Evolutionary conservation across 2,329 filamentous ascomycete genomes (phyloP).

Genomic region (Stagonosporopsis vannaccii): DNA sequence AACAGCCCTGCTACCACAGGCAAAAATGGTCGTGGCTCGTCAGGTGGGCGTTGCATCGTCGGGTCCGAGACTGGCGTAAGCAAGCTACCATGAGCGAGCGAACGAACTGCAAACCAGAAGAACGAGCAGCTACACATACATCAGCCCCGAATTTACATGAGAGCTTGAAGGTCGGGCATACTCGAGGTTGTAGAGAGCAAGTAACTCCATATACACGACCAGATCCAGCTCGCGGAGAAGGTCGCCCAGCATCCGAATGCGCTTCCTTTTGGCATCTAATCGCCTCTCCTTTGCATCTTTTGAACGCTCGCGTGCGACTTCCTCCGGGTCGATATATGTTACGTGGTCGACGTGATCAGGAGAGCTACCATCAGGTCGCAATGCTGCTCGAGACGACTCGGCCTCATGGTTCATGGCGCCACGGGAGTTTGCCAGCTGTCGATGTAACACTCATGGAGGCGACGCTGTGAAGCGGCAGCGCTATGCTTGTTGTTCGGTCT

Average conservation of each 20-base stretch:
- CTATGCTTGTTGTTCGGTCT: conserved; percentile 3
- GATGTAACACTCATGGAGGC: conserved; percentile 38
- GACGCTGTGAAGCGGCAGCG: conserved; percentile 17
- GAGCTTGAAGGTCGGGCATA: conserved; percentile 47
- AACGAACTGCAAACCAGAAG: conserved; percentile 63
- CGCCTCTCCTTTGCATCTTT: conserved; percentile 35
- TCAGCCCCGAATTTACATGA: conserved; percentile 12
- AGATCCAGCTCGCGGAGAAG: conserved; percentile 65
- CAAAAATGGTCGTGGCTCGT: conserved; percentile 61
- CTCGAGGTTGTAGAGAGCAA: conserved; percentile 70
- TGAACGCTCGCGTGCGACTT: conserved; percentile 28
- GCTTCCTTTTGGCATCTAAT: conserved; percentile 46
- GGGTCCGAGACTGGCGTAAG: conserved; percentile 66
- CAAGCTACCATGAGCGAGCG: conserved; percentile 63
- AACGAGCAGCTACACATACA: conserved; percentile 61
- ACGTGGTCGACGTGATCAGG: conserved; percentile 25
- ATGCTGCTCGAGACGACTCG: conserved; percentile 45
- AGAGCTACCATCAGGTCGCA: conserved; percentile 26
- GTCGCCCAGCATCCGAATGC: conserved; percentile 58
- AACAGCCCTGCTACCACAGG: conserved; percentile 63
- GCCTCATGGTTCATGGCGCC: conserved; percentile 51
- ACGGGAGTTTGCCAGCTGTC: conserved; percentile 18
- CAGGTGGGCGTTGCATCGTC: conserved; percentile 53
- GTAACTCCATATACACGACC: conserved; percentile 67
- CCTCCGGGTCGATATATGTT: conserved; percentile 26